Conservation (phyloP, 208 protist genomes). For the Crithidia brevicula region DNA sequence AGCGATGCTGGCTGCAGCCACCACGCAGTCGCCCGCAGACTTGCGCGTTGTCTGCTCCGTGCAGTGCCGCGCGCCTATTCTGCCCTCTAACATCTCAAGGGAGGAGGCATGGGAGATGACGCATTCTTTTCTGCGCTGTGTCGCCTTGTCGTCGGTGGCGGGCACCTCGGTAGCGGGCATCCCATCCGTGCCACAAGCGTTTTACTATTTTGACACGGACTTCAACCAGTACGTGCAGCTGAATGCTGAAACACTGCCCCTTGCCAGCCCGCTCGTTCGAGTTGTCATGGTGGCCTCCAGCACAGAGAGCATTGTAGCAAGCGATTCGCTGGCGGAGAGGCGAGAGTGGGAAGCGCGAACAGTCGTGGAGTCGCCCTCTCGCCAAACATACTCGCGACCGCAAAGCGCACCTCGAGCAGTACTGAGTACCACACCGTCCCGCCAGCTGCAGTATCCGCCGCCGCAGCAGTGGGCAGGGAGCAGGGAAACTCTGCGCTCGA, state of each 20-base stretch:
- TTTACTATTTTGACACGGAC: conserved; percentile 60
- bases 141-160: conserved; percentile 21
- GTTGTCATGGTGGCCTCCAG: conserved; percentile 31
- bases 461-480: conserved; percentile 1
- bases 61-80: conserved; percentile 31
- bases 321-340: neutral
- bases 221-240: conserved; percentile 51
- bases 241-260: conserved; percentile 36
- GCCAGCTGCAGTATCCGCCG: neutral
- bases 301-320: neutral
- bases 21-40: conserved; percentile 12
- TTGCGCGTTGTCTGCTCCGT: conserved; percentile 24
- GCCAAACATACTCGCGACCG: neutral
- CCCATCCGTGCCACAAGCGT: conserved; percentile 27
- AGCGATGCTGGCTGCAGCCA: conserved; percentile 21
- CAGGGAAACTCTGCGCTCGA: neutral
- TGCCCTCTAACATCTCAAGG: conserved; percentile 24
- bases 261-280: conserved; percentile 32
- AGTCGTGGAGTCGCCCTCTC: neutral
- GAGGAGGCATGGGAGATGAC: conserved; percentile 25
- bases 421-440: neutral
- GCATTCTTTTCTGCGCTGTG: conserved; percentile 34
- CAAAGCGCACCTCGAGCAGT: neutral
- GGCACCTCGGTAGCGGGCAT: conserved; percentile 8
- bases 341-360: neutral